Percentiles rank a stretch among this genome's conserved stretches.
These are phyloP conservation scores for Fusarium solani-melongenae DNA, from an alignment of 2,329 filamentous ascomycete species.

Conservation along the genomic window DNA sequence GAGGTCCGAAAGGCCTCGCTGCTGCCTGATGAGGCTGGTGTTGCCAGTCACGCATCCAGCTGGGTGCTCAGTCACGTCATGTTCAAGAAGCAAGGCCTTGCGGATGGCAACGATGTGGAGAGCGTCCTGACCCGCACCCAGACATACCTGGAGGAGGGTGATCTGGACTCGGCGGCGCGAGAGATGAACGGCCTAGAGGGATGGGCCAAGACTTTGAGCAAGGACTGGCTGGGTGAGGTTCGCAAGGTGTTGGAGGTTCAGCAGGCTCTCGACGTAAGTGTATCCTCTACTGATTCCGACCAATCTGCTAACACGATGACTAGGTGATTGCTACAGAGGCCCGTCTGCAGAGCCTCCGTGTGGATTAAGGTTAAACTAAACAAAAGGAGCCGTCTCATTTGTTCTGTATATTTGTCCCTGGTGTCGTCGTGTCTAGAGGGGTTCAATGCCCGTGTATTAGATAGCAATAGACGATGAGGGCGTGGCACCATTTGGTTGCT, in stretches of 20 bases:
- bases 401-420: conserved; percentile 50
- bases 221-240: conserved; percentile 93
- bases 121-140: conserved; percentile 91
- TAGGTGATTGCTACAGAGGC: conserved; percentile 92
- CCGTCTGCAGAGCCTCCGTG: conserved; percentile 84
- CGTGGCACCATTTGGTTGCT: conserved; percentile 29
- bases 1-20: conserved; percentile 96
- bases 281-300: not conserved
- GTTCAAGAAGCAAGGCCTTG: conserved; percentile 92
- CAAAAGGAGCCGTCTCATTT: conserved; percentile 45
- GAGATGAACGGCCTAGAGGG: conserved; percentile 95
- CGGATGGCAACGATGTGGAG: conserved; percentile 90
- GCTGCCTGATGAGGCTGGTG: conserved; percentile 91
- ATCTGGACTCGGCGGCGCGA: conserved; percentile 88
- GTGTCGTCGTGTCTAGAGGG: conserved; percentile 43
- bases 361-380: conserved; percentile 67
- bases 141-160: conserved; percentile 89
- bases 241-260: conserved; percentile 93
- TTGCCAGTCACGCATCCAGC: conserved; percentile 92
- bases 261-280: conserved; percentile 92
- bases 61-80: conserved; percentile 91
- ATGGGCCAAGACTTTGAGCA: conserved; percentile 94
- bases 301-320: conserved; percentile 25
- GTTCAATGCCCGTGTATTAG: conserved; percentile 49
- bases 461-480: conserved; percentile 50